A percentile compares a stretch with the other conserved stretches of the same genome.
These are phyloP conservation scores for Hura crepitans DNA, from an alignment of 441 rosid species.

Conservation along the genomic window DNA sequence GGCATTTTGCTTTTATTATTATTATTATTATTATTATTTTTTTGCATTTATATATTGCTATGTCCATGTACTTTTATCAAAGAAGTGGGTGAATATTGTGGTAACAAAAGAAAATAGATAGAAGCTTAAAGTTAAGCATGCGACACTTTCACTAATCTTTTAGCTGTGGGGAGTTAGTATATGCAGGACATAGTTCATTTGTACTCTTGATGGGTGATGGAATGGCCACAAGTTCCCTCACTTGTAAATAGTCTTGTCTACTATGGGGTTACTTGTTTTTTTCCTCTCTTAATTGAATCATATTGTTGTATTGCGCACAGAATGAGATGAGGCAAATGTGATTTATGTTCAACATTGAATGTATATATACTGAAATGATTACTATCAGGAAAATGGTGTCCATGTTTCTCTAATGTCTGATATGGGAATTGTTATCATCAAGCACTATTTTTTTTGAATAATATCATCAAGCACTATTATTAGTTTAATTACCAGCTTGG, in stretches of 20 bases:
- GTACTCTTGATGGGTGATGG: neutral
- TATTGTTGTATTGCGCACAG: slow-evolving; percentile 1
- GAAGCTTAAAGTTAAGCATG: neutral
- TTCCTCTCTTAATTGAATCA: neutral
- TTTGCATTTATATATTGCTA: neutral
- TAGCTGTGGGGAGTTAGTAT: neutral
- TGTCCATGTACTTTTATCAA: neutral
- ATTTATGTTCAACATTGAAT: neutral
- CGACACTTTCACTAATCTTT: neutral
- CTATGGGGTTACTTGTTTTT: neutral
- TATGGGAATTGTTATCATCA: neutral
- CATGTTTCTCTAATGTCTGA: neutral
- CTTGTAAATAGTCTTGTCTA: neutral
- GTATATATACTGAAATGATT: neutral
- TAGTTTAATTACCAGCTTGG: neutral
- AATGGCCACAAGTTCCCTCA: neutral
- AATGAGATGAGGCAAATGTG: neutral
- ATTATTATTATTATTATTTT: neutral
- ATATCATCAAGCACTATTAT: neutral
- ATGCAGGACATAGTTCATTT: neutral
- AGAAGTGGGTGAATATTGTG: neutral
- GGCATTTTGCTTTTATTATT: neutral
- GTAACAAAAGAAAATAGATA: neutral
- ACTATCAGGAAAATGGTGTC: neutral
- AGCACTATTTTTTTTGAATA: no score